phyloP scores from a whole-genome alignment of 139 green algal genomes.

The Coccomyxa sp. region DNA sequence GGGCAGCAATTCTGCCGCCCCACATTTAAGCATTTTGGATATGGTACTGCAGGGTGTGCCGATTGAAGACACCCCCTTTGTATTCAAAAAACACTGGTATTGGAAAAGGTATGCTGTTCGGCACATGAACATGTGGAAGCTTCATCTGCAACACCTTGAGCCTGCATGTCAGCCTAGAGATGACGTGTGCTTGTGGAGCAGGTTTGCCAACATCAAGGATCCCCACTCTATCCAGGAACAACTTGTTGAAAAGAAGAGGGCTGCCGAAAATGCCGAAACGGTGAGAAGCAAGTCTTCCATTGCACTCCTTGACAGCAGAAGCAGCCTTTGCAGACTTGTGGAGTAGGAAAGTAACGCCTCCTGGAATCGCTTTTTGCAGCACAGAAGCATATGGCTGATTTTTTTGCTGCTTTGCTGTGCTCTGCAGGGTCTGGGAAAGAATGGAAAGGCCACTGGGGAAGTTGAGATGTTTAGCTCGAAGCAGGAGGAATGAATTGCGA shows the following conservation, averaged over 20 bases:
- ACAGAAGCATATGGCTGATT: too few relatives aligned
- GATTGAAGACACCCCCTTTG: conserved; percentile 34
- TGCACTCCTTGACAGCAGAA: too few relatives aligned
- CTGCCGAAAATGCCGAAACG: background rate
- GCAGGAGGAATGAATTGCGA: too few relatives aligned
- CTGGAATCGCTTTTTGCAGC: too few relatives aligned
- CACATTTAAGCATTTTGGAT: background rate
- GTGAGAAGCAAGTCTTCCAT: background rate
- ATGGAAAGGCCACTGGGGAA: too few relatives aligned
- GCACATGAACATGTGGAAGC: background rate
- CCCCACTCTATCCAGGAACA: conserved; percentile 7
- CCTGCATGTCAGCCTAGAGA: background rate
- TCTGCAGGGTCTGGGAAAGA: too few relatives aligned
- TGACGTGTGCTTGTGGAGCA: background rate
- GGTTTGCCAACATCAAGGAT: conserved; percentile 11
- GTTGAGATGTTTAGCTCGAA: too few relatives aligned
- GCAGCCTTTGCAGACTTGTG: too few relatives aligned
- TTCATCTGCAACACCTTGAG: background rate
- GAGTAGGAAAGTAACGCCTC: too few relatives aligned
- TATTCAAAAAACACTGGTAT: conserved; percentile 40
- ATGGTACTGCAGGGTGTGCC: conserved; percentile 16
- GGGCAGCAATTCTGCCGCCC: too few relatives aligned
- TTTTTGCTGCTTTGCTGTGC: too few relatives aligned
- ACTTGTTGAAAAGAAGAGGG: conserved; percentile 7
- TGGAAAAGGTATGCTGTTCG: conserved; percentile 17